These are phyloP conservation scores for Hypoxylon fuscum DNA, from an alignment of 495 filamentous ascomycete species.

Conservation along the genomic window DNA sequence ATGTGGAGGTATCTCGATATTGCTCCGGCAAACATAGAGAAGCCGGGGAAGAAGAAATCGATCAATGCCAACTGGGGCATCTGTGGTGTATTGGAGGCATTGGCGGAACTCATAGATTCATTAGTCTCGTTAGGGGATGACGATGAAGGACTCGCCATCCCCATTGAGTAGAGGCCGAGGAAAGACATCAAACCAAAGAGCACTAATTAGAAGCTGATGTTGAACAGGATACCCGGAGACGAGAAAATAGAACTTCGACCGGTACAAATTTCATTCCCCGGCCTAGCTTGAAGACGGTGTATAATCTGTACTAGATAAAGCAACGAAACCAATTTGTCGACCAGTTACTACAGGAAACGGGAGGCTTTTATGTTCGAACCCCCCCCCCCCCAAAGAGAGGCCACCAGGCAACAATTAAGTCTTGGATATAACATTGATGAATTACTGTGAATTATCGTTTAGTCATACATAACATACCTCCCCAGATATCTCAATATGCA, in stretches of 20 bases:
- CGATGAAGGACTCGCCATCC: constrained; percentile 32
- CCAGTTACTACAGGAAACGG: background rate
- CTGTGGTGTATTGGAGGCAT: constrained; percentile 5
- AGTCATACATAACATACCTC: background rate
- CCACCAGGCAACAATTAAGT: too few species aligned
- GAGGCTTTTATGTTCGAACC: constrained; percentile 1
- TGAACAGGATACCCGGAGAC: background rate
- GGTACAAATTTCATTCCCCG: background rate
- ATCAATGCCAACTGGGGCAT: constrained; percentile 58
- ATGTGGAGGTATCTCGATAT: constrained; percentile 69
- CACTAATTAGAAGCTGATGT: background rate
- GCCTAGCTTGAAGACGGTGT: background rate
- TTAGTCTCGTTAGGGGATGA: constrained; percentile 7
- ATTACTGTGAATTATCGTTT: too few species aligned
- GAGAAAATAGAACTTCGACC: background rate
- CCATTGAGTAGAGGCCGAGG: background rate
- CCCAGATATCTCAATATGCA: background rate
- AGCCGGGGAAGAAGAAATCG: constrained; percentile 78
- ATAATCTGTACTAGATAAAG: background rate
- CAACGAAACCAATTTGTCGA: background rate
- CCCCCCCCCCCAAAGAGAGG: too few species aligned
- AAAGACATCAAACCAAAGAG: background rate
- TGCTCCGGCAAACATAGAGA: constrained; percentile 68
- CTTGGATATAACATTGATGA: too few species aligned
- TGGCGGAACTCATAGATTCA: constrained; percentile 8